These are phyloP conservation scores for Evansstolkia leycettana DNA, from an alignment of 495 filamentous ascomycete genomes.

Conservation along the genomic window DNA sequence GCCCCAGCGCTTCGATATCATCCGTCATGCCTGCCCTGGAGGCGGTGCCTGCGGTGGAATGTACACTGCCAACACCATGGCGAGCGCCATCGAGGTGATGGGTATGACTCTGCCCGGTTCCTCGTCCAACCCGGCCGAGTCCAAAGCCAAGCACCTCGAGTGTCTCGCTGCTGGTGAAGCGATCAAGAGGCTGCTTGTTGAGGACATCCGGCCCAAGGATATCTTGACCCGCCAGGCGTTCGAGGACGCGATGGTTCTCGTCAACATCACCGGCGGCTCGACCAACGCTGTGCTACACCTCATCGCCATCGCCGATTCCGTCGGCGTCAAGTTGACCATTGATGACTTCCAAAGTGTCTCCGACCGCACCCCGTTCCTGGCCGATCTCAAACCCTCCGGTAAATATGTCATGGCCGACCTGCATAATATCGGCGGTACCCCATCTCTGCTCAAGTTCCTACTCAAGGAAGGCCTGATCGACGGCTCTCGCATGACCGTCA, in stretches of 20 bases:
- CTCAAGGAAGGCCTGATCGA: conserved; percentile 83
- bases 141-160: conserved; percentile 72
- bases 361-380: conserved; percentile 83
- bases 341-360: conserved; percentile 96
- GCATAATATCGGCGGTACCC: conserved; percentile 81
- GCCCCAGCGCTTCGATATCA: conserved; percentile 85
- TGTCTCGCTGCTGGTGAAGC: conserved; percentile 75
- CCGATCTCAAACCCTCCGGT: conserved; percentile 92
- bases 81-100: conserved; percentile 89
- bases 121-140: conserved; percentile 84
- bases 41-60: conserved; percentile 93
- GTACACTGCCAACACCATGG: conserved; percentile 99
- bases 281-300: conserved; percentile 96
- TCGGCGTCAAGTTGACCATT: conserved; percentile 86
- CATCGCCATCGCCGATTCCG: conserved; percentile 89
- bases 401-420: conserved; percentile 96
- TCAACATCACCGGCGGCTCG: conserved; percentile 90
- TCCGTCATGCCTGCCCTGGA: conserved; percentile 87
- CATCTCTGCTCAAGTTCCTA: conserved; percentile 80
- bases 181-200: conserved; percentile 72
- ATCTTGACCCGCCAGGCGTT: conserved; percentile 87
- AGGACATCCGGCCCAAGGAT: conserved; percentile 81
- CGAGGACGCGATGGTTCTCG: conserved; percentile 91
- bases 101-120: conserved; percentile 93
- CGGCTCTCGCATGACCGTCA: conserved; percentile 82